Evolutionary conservation across 495 filamentous ascomycete genomes (phyloP), one percentile per base, ranked within the genome.

Genomic region (Cenococcum geophilum): DNA sequence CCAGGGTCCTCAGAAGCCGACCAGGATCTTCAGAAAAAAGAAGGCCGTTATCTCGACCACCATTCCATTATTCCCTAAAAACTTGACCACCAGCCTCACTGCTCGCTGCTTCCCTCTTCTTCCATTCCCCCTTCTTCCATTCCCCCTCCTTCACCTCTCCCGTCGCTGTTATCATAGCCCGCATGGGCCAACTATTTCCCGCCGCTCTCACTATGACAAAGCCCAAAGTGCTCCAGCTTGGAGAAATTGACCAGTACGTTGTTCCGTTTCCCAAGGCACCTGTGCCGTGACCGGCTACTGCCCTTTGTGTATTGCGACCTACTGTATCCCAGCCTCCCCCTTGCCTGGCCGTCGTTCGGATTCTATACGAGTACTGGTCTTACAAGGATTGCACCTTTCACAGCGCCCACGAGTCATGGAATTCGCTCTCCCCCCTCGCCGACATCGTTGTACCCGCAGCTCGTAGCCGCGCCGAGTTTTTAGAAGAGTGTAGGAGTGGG

Each of bases 401-500:
- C 59, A 77, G 75, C 67, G 79, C 80, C 34, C 72, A 79, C 47
- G 62, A 76, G 49, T 72, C 76, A 49, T 86, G 82, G 83, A 61
- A 73, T 35, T 59, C 73, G 10, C 76, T 85, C 6, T 62, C 72
- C n/a, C 70, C 72, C 55, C 70, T 82, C 53, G 82, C 80, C 59
- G 78, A 77, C 4, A 65, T 83, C 23, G 68, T 84, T 42, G 69
- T 74, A 57, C 80, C 81, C 12, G 72, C 70, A 63, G 70, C 78
- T n/a, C 74, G 66, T 12, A 86, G 77, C 70, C 83, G 83, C 65
- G 69, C 72, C 42, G 81, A 86, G 18, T 96, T 97, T 72, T 72
- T 95, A 34, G 68, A 83, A 50, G 89, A 95, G 76, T 88, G 85
- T 67, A 75, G 75, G 36, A 78, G 81, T 32, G 89, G 89, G 23